Percentiles rank a stretch among this genome's conserved stretches.
phyloP scores from a whole-genome alignment of 192 early-diverging fungal genomes.

The Umbelopsis vinacea region DNA sequence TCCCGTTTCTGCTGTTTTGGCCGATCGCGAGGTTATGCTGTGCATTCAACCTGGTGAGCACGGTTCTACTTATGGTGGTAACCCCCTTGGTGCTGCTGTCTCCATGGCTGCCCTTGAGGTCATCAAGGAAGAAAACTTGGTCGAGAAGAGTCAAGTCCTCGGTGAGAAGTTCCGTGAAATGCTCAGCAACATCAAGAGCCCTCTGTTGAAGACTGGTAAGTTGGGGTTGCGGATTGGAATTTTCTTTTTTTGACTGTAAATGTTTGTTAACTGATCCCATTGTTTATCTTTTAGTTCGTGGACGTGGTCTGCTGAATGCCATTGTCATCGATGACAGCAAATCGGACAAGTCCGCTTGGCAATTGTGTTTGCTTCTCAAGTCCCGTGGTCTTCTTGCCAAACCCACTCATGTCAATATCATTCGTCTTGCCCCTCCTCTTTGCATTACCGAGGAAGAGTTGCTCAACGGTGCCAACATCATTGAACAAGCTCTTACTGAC shows the following conservation, averaged over 20 bases:
- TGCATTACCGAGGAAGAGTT: conserved; percentile 94
- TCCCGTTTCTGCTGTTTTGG: conserved; percentile 93
- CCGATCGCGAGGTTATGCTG: conserved; percentile 81
- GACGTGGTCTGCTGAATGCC: conserved; percentile 94
- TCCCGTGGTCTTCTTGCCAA: conserved; percentile 94
- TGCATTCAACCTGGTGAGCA: conserved; percentile 91
- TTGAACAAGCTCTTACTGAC: conserved; percentile 78
- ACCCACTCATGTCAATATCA: conserved; percentile 98
- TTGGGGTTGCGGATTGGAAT: too few species aligned
- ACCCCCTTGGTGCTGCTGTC: conserved; percentile 93
- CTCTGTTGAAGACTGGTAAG: conserved; percentile 66
- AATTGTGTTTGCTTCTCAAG: conserved; percentile 93
- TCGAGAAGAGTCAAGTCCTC: conserved; percentile 75
- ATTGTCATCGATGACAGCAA: conserved; percentile 90
- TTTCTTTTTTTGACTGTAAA: too few species aligned
- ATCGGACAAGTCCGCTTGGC: conserved; percentile 92
- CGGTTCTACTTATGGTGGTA: conserved; percentile 97
- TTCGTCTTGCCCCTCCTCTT: conserved; percentile 94
- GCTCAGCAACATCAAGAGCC: conserved; percentile 75
- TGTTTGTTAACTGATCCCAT: too few species aligned
- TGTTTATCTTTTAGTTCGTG: conserved; percentile 66
- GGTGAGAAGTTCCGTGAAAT: conserved; percentile 85
- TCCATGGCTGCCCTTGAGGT: conserved; percentile 95
- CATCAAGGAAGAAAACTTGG: conserved; percentile 91
- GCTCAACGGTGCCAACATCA: conserved; percentile 76